Percentiles rank a stretch among this genome's conserved stretches.
Evolutionary conservation across 1,284 basidiomycete species (phyloP).

Genomic region (Cryptococcus hybrid): DNA sequence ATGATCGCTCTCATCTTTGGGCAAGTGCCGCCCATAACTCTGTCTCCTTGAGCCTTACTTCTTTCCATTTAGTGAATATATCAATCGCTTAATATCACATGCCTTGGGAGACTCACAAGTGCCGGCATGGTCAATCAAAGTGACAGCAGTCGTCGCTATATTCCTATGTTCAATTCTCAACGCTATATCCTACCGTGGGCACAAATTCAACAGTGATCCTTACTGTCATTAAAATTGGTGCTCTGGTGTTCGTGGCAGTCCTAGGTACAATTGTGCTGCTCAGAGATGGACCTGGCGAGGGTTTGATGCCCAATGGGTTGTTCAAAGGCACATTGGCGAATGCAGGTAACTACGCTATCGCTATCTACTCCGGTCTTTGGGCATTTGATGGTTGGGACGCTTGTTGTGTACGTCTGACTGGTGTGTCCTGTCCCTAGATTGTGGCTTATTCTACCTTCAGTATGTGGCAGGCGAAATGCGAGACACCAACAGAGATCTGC

Average conservation of each 20-base stretch:
- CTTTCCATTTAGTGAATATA: constrained; percentile 63
- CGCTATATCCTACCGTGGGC: constrained; percentile 74
- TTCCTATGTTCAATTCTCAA: constrained; percentile 71
- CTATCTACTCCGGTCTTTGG: constrained; percentile 93
- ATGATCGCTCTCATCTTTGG: constrained; percentile 58
- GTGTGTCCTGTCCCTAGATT: neutral
- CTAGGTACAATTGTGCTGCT: constrained; percentile 47
- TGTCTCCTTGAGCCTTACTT: neutral
- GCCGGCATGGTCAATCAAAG: constrained; percentile 89
- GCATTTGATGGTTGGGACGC: constrained; percentile 85
- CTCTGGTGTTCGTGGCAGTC: constrained; percentile 51
- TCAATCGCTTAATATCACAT: constrained; percentile 60
- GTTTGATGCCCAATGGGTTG: constrained; percentile 51
- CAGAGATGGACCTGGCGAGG: constrained; percentile 40
- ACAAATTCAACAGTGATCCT: constrained; percentile 80
- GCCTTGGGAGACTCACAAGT: constrained; percentile 56
- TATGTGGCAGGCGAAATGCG: constrained; percentile 92
- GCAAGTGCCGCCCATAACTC: constrained; percentile 46
- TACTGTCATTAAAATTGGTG: constrained; percentile 69
- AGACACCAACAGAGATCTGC: constrained; percentile 80
- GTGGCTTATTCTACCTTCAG: constrained; percentile 38
- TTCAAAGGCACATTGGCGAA: constrained; percentile 74
- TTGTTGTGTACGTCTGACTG: constrained; percentile 38
- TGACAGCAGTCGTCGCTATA: constrained; percentile 75
- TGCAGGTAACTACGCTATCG: constrained; percentile 84